Evolutionary conservation across 2,329 filamentous ascomycete species (phyloP).

Genomic region (Claviceps pazoutovae): DNA sequence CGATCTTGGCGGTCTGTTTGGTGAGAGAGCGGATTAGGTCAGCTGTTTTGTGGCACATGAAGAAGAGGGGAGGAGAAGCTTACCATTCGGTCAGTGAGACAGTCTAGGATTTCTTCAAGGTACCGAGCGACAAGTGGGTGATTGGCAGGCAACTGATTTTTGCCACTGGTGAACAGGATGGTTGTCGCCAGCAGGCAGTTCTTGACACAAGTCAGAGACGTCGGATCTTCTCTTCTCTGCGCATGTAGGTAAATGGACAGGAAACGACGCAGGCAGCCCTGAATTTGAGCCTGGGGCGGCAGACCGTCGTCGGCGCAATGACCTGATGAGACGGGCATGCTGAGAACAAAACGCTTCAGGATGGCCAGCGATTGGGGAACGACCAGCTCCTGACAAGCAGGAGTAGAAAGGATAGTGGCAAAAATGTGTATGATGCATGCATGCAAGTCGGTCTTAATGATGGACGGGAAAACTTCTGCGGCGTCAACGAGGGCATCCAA

Average conservation of each 20-base stretch:
- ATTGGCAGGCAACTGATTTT: conserved; percentile 56
- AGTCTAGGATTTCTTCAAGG: conserved; percentile 71
- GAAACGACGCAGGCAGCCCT: conserved; percentile 71
- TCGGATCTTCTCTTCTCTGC: conserved; percentile 59
- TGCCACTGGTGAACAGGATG: conserved; percentile 71
- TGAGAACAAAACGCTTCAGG: conserved; percentile 77
- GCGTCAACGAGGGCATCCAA: conserved; percentile 86
- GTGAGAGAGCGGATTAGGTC: not conserved
- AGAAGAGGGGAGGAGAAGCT: not conserved
- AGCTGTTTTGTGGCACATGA: not conserved
- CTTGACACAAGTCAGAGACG: conserved; percentile 77
- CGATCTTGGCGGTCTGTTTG: conserved; percentile 64
- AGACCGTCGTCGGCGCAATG: conserved; percentile 25
- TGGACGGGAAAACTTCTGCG: conserved; percentile 85
- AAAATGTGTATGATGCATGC: conserved; percentile 97
- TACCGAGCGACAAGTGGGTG: conserved; percentile 65
- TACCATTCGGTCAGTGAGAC: conserved; percentile 66
- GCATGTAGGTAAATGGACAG: conserved; percentile 64
- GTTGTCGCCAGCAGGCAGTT: conserved; percentile 82
- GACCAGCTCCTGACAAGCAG: conserved; percentile 69
- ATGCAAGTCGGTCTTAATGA: conserved; percentile 92
- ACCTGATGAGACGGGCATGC: conserved; percentile 43
- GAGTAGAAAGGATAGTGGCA: conserved; percentile 77
- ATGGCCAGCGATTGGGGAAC: conserved; percentile 83
- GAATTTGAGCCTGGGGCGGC: conserved; percentile 54